These are phyloP conservation scores for Blastomyces gilchristii DNA, from an alignment of 2,329 filamentous ascomycete genomes.

Conservation along the genomic window DNA sequence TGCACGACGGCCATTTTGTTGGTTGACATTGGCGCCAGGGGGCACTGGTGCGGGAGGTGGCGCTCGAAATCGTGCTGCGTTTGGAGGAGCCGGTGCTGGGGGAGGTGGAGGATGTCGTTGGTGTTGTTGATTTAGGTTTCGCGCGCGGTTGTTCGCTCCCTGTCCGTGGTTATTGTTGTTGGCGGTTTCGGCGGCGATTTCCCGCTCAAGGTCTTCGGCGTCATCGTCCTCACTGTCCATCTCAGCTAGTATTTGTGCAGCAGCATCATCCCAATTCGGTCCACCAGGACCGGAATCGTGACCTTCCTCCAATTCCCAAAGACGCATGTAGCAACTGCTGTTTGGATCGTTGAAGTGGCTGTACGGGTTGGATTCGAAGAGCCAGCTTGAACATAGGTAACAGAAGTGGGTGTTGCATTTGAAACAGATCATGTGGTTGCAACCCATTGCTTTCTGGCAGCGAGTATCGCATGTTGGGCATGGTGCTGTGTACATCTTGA, in stretches of 20 bases:
- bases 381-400: conserved; percentile 84
- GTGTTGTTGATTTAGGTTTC: conserved; percentile 21
- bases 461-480: conserved; percentile 82
- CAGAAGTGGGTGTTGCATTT: conserved; percentile 89
- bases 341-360: conserved; percentile 68
- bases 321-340: conserved; percentile 66
- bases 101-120: conserved; percentile 26
- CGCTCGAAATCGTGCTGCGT: conserved; percentile 26
- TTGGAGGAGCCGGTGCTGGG: conserved; percentile 33
- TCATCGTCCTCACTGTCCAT: conserved; percentile 12
- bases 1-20: conserved; percentile 12
- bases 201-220: conserved; percentile 10
- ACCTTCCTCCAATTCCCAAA: conserved; percentile 83
- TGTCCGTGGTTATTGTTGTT: conserved; percentile 19
- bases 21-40: conserved; percentile 16
- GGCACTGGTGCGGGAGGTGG: conserved; percentile 30
- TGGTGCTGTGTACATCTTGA: conserved; percentile 68
- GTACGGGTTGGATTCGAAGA: conserved; percentile 73
- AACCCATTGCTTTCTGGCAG: conserved; percentile 82
- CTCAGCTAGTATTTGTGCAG: conserved; percentile 15
- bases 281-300: conserved; percentile 45
- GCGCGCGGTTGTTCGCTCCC: conserved; percentile 17
- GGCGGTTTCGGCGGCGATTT: conserved; percentile 19
- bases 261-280: conserved; percentile 5
- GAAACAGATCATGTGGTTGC: conserved; percentile 94